A percentile compares a stretch with the other conserved stretches of the same genome.
Conservation (phyloP, 192 early-diverging fungal species). For the Podila minutissima region DNA sequence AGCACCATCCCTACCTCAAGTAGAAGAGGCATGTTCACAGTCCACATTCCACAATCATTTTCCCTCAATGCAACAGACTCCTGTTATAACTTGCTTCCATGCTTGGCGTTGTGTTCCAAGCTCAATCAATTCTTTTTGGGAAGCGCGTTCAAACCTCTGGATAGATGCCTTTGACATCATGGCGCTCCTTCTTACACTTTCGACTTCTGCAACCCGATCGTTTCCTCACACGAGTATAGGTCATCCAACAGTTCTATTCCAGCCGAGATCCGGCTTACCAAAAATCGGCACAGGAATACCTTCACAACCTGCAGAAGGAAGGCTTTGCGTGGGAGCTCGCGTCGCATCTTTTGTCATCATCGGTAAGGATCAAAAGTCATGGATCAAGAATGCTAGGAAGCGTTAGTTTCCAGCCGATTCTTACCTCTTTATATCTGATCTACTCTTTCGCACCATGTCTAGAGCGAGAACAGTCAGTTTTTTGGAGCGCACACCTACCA, state of each 20-base stretch:
- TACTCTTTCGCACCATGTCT: not conserved
- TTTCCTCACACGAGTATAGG: slow-evolving; percentile 21
- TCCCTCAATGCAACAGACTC: not conserved
- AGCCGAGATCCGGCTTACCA: slow-evolving; percentile 46
- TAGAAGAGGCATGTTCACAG: slow-evolving; percentile 41
- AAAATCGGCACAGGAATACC: slow-evolving; percentile 61
- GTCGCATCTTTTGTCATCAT: slow-evolving; percentile 55
- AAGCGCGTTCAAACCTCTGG: not conserved
- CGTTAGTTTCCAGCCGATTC: no score
- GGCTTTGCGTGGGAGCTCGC: slow-evolving; percentile 66
- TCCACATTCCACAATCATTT: not conserved
- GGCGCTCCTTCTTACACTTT: not conserved
- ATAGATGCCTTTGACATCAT: not conserved
- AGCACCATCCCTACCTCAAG: slow-evolving; percentile 36
- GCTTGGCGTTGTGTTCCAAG: not conserved
- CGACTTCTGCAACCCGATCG: not conserved
- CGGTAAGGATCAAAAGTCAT: slow-evolving; percentile 45
- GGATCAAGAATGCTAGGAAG: slow-evolving; percentile 1
- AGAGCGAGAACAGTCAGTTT: slow-evolving; percentile 61
- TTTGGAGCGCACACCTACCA: slow-evolving; percentile 70
- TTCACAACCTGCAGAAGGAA: slow-evolving; percentile 62
- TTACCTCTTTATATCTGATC: not conserved
- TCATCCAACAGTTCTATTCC: slow-evolving; percentile 60
- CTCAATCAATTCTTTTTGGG: not conserved
- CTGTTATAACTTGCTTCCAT: not conserved